These are phyloP conservation scores for Cutaneotrichosporon sp. DNA, from an alignment of 1,284 basidiomycete species.

Conservation along the genomic window DNA sequence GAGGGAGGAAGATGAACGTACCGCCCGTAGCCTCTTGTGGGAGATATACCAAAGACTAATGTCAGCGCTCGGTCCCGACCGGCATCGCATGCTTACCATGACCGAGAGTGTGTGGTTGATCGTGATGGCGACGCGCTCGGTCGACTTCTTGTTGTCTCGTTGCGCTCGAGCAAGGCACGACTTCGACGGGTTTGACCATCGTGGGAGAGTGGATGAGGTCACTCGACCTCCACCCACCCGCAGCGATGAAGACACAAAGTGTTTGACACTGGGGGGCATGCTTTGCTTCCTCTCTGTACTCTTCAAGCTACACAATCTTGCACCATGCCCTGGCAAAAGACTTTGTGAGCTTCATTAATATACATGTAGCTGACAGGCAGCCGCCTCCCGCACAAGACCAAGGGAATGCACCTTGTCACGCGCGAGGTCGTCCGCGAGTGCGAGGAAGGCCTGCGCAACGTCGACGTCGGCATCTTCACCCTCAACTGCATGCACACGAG, in stretches of 20 bases:
- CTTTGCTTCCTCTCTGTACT: background rate
- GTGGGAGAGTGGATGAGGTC: conserved; percentile 3
- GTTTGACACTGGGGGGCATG: background rate
- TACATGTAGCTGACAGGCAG: conserved; percentile 20
- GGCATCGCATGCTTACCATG: conserved; percentile 2
- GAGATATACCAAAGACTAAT: conserved; percentile 37
- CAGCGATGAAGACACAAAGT: background rate
- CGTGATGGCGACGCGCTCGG: background rate
- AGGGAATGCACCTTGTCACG: conserved; percentile 76
- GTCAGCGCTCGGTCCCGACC: conserved; percentile 6
- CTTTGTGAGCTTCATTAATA: conserved; percentile 54
- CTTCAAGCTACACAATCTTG: background rate
- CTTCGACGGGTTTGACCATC: background rate
- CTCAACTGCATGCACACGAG: conserved; percentile 78
- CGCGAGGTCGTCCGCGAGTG: conserved; percentile 68
- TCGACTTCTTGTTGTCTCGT: background rate
- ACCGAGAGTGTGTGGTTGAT: conserved; percentile 1
- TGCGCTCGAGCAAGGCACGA: background rate
- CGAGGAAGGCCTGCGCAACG: conserved; percentile 63
- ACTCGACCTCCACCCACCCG: background rate
- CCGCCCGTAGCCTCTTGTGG: conserved; percentile 37
- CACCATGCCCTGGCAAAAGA: conserved; percentile 96
- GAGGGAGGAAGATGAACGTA: conserved; percentile 12
- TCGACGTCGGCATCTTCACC: conserved; percentile 56
- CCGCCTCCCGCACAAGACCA: conserved; percentile 44